Base-by-base conservation (phyloP, 1,139 yeast species). In the Protomyces inundatus region DNA sequence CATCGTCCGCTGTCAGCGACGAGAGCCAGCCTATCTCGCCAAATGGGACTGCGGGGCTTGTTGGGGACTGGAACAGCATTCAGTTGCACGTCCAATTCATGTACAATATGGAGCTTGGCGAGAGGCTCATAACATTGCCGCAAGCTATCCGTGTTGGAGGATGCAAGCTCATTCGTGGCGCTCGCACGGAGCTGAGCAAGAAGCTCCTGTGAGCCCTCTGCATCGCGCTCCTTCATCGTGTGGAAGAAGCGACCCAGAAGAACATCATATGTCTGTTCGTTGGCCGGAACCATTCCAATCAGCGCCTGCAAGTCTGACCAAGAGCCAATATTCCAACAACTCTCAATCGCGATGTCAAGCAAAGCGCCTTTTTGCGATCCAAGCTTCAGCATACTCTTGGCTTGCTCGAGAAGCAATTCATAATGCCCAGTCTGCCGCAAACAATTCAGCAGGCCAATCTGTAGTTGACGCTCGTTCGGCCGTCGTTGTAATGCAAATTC, bases 311-410 rank as follows among this genome's bases (percentile, higher is more conserved):
- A 73, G 14, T 80, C 79, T 0, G 73, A 71, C 61, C 82, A 71
- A 57, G 84, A 81, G 0, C 93, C 93, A 0, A 85, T 78, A 39
- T 83, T 79, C 69, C 89, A 83, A 0, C 96, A 83, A 0, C 96
- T 87, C 66, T 87, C 88, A 7, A 90, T 75, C 0, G 93, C 97
- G 61, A 86, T 10, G 45, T 64, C 63, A 10, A 50, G 46, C 42
- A 55, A 33, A 6, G 53, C 42, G 23, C 34, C 23, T 6, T 36
- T 36, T 2, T 52, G 55, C 39, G 40, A n/a, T 35, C 40, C 54
- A n/a, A 42, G 7, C 40, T n/a, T 10, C 35, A 53, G 51, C 37
- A 60, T 52, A 33, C 42, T 23, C 30, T 33, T 46, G 16, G 58
- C 64, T 39, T 60, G 64, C 35, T 53, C 48, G 12, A 60, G 48